Evolutionary conservation across 176 grass and related monocot species (phyloP).

Genomic region (Phragmites australis): DNA sequence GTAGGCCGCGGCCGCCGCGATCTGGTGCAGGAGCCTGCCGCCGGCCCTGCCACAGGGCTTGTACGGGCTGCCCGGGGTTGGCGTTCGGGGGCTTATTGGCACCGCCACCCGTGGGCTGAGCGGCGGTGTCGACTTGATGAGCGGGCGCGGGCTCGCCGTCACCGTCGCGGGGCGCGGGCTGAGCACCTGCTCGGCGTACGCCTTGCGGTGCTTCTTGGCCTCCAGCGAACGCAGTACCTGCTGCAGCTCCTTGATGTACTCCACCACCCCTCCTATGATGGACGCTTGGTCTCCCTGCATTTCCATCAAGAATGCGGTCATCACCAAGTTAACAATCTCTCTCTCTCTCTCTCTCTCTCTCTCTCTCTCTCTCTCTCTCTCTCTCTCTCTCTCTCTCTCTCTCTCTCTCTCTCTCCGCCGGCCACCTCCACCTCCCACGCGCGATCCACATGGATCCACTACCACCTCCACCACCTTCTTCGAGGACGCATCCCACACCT

Average conservation of each 20-base stretch:
- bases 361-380: no score
- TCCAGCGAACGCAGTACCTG: slow-evolving; percentile 74
- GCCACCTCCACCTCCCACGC: no score
- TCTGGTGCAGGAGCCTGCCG: slow-evolving; percentile 2
- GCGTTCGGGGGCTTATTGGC: slow-evolving; percentile 68
- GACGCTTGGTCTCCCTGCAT: slow-evolving; percentile 74
- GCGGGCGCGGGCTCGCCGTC: slow-evolving; percentile 27
- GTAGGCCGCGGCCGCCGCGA: slow-evolving; percentile 21
- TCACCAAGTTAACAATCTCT: background rate
- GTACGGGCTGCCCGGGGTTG: slow-evolving; percentile 67
- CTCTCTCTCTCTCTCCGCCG: no score
- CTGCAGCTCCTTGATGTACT: slow-evolving; percentile 89
- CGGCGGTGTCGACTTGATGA: slow-evolving; percentile 41
- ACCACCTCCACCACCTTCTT: no score
- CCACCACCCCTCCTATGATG: slow-evolving; percentile 83
- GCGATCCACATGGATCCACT: no score
- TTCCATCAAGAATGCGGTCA: background rate
- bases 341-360: background rate
- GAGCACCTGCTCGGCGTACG: slow-evolving; percentile 57
- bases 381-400: no score
- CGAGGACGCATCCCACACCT: no score
- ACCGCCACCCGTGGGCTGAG: slow-evolving; percentile 58
- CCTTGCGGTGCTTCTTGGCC: slow-evolving; percentile 70
- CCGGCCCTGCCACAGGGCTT: slow-evolving; percentile 14
- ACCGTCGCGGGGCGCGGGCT: slow-evolving; percentile 65